Evolutionary conservation across 2,329 filamentous ascomycete genomes (phyloP).

Genomic region (Aspergillus transmontanensis): DNA sequence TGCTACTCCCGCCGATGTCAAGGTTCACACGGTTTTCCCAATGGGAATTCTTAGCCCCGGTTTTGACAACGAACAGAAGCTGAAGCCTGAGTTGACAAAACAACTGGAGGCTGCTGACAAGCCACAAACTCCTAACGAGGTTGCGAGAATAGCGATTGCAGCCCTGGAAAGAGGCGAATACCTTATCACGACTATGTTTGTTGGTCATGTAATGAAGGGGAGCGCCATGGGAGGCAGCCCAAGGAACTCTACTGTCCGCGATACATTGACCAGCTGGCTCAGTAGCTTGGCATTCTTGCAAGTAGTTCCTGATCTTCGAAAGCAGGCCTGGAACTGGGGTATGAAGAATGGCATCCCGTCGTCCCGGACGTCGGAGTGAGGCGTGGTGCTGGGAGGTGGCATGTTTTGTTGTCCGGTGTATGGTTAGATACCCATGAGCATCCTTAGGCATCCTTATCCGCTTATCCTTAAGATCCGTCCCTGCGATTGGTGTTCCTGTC

Average conservation of each 20-base stretch:
- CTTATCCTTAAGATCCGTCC: slow-evolving; percentile 12
- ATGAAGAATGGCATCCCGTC: slow-evolving; percentile 54
- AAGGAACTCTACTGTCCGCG: slow-evolving; percentile 55
- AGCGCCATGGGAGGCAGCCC: slow-evolving; percentile 55
- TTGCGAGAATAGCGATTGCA: slow-evolving; percentile 69
- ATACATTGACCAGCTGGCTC: slow-evolving; percentile 59
- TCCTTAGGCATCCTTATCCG: slow-evolving; percentile 11
- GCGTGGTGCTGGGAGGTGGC: slow-evolving; percentile 5
- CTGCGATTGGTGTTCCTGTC: slow-evolving; percentile 13
- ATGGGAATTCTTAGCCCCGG: slow-evolving; percentile 81
- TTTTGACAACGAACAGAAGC: slow-evolving; percentile 71
- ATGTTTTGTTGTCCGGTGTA: slow-evolving; percentile 24
- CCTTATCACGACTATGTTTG: slow-evolving; percentile 72
- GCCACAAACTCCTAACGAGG: slow-evolving; percentile 74
- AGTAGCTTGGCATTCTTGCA: slow-evolving; percentile 58
- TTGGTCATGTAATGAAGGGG: slow-evolving; percentile 73
- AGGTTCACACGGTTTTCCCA: slow-evolving; percentile 80
- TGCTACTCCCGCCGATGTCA: slow-evolving; percentile 65
- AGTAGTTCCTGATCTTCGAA: slow-evolving; percentile 59
- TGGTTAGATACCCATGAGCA: slow-evolving; percentile 33
- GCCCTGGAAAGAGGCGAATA: slow-evolving; percentile 81
- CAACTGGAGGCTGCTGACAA: slow-evolving; percentile 82
- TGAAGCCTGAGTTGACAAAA: slow-evolving; percentile 79
- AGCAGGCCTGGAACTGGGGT: slow-evolving; percentile 60
- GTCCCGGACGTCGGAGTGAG: slow-evolving; percentile 9